Base-by-base conservation (phyloP, 139 green algal genomes). In the Micractinium conductrix region DNA sequence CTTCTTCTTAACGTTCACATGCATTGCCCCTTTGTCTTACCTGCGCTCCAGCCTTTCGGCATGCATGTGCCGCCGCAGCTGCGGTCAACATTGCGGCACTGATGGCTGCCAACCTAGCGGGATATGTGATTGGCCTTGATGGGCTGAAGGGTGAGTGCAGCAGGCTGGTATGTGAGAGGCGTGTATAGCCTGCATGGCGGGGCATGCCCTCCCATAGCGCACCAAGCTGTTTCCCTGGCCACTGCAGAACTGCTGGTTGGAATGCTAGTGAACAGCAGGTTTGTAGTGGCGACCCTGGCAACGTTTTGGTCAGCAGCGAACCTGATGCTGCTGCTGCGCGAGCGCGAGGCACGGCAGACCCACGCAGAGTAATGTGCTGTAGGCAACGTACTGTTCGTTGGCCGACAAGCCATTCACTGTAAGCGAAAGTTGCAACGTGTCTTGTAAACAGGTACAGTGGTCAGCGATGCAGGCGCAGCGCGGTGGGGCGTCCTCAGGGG, bases 21-120 rank as follows among this genome's bases (percentile, higher is more conserved):
- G 37, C 21, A 65, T 42, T 5, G 26, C n/a, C 19, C n/a, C 9
- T 53, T 42, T 2, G 45, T 30, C 65, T 8, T 38, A 14, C 0
- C 19, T 35, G 42, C 19, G 16, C 67, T 43, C 21, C 74, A 68
- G 16, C 62, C 26, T 96, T 89, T 44, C 85, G 91, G 0, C 88
- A 94, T 33, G 35, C 87, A 21, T 74, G 67, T 24, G 92, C 92
- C 0, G 35, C 79, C 0, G 85, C 84, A 10, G 94, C 87, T 2
- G 80, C 91, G 4, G 6, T 86, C 38, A 97, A 96, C 78, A 91
- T 97, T 44, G n/a, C 93, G 62, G 83, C 89, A 12, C 89, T 98
- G 38, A 97, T 98, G 90, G 71, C 83, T 0, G 94, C 78, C 43
- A 98, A 98, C 80, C 85, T 98, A 83, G 91, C 79, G 19, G 94